A percentile compares a stretch with the other conserved stretches of the same genome.
Evolutionary conservation across 2,329 filamentous ascomycete genomes (phyloP).

Genomic region (Drechslerella stenobrocha): DNA sequence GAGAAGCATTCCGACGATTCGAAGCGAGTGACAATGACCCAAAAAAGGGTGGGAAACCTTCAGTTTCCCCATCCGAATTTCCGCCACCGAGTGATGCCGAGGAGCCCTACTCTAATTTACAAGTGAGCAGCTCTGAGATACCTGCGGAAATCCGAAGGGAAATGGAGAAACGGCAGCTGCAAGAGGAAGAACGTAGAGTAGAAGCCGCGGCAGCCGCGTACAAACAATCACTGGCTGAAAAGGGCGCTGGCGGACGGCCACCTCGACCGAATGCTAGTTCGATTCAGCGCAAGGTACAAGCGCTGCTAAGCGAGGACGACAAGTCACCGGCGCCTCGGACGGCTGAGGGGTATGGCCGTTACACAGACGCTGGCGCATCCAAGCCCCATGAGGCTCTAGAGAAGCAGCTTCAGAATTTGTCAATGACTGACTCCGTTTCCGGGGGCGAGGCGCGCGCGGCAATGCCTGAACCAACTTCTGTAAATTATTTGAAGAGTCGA

Average conservation of each 20-base stretch:
- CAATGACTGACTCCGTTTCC: constrained; percentile 50
- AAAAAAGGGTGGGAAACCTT: constrained; percentile 53
- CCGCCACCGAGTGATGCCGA: constrained; percentile 65
- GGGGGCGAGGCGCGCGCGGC: constrained; percentile 42
- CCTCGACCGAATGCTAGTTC: constrained; percentile 61
- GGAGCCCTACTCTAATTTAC: constrained; percentile 59
- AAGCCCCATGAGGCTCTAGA: constrained; percentile 55
- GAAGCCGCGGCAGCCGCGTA: constrained; percentile 88
- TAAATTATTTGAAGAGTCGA: constrained; percentile 48
- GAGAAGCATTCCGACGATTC: constrained; percentile 90
- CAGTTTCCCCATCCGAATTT: constrained; percentile 55
- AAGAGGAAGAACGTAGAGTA: constrained; percentile 86
- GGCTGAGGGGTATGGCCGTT: constrained; percentile 86
- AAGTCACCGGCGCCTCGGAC: constrained; percentile 67
- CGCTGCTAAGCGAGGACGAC: constrained; percentile 76
- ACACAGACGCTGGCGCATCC: constrained; percentile 63
- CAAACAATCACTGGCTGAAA: constrained; percentile 65
- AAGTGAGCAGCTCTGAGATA: constrained; percentile 62
- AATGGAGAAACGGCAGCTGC: constrained; percentile 76
- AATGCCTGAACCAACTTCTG: constrained; percentile 50
- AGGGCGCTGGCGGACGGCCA: constrained; percentile 54
- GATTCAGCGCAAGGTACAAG: constrained; percentile 90
- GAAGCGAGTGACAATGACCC: constrained; percentile 60
- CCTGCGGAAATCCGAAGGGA: constrained; percentile 88
- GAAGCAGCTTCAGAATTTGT: constrained; percentile 55